These are phyloP conservation scores for Isatis lusitanica DNA, from an alignment of 441 rosid species.

Conservation along the genomic window DNA sequence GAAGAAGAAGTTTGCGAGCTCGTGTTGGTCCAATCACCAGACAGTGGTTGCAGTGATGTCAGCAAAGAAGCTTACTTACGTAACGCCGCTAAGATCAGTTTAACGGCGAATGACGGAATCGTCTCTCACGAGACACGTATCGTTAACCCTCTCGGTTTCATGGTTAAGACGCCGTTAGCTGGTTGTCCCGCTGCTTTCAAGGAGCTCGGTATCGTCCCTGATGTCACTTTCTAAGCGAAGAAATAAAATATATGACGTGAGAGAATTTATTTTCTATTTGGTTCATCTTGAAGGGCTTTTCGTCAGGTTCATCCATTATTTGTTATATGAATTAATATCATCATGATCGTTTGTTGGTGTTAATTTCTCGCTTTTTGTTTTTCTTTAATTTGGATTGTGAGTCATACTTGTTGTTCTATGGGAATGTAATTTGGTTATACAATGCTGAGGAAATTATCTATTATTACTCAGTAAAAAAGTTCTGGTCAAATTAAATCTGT, in stretches of 20 bases:
- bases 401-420: not conserved
- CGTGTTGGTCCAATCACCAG: slow-evolving; percentile 39
- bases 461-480: not conserved
- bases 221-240: slow-evolving; percentile 22
- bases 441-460: not conserved
- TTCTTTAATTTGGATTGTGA: not conserved
- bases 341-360: not conserved
- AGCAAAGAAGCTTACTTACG: slow-evolving; percentile 29
- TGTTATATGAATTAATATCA: slow-evolving; percentile 18
- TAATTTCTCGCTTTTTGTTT: not conserved
- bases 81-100: slow-evolving; percentile 44
- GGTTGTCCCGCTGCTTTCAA: slow-evolving; percentile 47
- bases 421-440: not conserved
- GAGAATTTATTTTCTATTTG: slow-evolving; percentile 21
- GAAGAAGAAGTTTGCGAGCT: slow-evolving; percentile 56
- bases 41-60: slow-evolving; percentile 43
- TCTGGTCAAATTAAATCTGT: too few relatives aligned
- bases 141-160: slow-evolving; percentile 58
- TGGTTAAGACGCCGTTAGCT: slow-evolving; percentile 40
- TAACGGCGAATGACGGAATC: slow-evolving; percentile 50
- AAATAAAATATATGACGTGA: not conserved
- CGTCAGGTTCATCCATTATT: not conserved
- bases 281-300: not conserved
- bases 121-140: slow-evolving; percentile 34
- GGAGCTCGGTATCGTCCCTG: slow-evolving; percentile 49